Evolutionary conservation across 495 filamentous ascomycete genomes (phyloP), one percentile per base, ranked within the genome.

Genomic region (Amphirosellinia nigrospora): DNA sequence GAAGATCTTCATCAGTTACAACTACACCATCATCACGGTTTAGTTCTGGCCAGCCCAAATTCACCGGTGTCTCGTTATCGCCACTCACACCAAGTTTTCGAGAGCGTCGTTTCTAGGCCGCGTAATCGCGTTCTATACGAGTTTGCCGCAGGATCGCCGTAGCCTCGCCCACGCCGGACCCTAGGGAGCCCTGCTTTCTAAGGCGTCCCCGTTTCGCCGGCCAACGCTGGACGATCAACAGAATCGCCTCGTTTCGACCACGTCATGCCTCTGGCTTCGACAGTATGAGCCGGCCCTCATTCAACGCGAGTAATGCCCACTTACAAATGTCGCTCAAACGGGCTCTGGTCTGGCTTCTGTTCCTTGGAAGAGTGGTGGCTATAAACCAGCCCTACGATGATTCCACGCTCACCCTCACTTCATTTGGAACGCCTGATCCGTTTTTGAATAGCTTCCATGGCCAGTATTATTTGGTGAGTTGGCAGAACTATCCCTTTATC

Each of bases 391-490:
- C 67, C 34, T 78, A 78, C 71, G 76, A 78, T 53, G 73, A 76
- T 55, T 71, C 76, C 26, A 74, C 70, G 58, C 62, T 78, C 5
- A 78, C 76, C 21, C 61, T 78, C 55, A 78, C 76, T 16, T 74
- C 74, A 10, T 39, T 73, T 39, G 72, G 74, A n/a, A 73, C 76
- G 41, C 76, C 76, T 23, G 76, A 78, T 50, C 76, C 76, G 15
- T 76, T 76, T 34, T 67, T 78, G n/a, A 74, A 64, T 43, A 52
- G 64, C 6, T 76, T 76, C 15, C 56, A 64, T 26, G 72, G 72
- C 10, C 76, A 65, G 13, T 78, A 76, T 50, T 78, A 78, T 34
- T 39, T 78, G 5, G 76, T 78, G 68, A 60, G 75, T 58, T 10
- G 28, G 32, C 36, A 28, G 10, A 26, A 2, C 52, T 1, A 32